Conservation (phyloP, 257 asterid genomes). For the Nicotiana tomentosiformis region DNA sequence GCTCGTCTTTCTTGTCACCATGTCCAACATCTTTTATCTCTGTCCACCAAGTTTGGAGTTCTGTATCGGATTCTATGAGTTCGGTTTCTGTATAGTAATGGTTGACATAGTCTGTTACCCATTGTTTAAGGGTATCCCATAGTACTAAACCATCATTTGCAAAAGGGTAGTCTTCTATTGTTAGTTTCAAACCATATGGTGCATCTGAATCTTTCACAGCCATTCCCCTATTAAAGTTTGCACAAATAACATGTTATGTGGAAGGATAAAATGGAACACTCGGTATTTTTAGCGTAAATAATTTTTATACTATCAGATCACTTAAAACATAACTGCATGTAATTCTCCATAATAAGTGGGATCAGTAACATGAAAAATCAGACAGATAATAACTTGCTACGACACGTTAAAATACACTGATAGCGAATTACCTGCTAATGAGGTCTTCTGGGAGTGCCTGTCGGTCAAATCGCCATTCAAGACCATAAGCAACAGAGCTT, state of each 20-base stretch:
- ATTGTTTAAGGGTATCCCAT: conserved; percentile 65
- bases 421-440: conserved; percentile 41
- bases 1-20: conserved; percentile 61
- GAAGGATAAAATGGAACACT: too few relatives aligned
- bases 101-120: conserved; percentile 59
- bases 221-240: conserved; percentile 51
- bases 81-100: conserved; percentile 40
- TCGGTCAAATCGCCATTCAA: conserved; percentile 65
- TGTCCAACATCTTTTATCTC: conserved; percentile 62
- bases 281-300: too few relatives aligned
- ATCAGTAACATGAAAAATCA: too few relatives aligned
- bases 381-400: too few relatives aligned
- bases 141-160: conserved; percentile 69
- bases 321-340: too few relatives aligned
- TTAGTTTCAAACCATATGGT: conserved; percentile 61
- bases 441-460: conserved; percentile 66
- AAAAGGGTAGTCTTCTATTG: conserved; percentile 73
- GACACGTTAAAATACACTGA: too few relatives aligned
- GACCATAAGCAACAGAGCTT: conserved; percentile 56
- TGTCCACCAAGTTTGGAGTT: conserved; percentile 81
- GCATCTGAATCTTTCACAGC: conserved; percentile 68
- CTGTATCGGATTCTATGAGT: conserved; percentile 38
- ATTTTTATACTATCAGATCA: too few relatives aligned
- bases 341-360: too few relatives aligned
- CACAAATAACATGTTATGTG: neutral